These are phyloP conservation scores for Cucurbita moschata DNA, from an alignment of 306 rosid genomes.

Conservation along the genomic window DNA sequence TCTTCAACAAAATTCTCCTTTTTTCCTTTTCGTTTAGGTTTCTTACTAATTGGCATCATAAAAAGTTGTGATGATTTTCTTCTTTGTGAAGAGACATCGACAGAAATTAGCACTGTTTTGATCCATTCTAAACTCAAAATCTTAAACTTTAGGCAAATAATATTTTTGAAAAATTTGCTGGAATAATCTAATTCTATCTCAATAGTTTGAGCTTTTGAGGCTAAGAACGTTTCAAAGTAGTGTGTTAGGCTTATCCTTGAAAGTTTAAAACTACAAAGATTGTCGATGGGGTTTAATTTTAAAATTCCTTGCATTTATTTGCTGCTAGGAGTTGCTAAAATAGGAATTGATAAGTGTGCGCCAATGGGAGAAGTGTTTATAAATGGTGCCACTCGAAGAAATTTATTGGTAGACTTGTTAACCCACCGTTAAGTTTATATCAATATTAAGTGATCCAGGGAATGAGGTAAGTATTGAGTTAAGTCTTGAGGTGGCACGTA, in stretches of 20 bases:
- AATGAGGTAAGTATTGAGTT: not conserved
- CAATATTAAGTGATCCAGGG: not conserved
- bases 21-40: not conserved
- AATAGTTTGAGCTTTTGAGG: not conserved
- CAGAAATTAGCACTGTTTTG: not conserved
- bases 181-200: not conserved
- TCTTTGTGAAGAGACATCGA: not conserved
- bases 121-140: not conserved
- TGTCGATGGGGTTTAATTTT: not conserved
- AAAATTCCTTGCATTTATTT: not conserved
- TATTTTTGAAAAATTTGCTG: not conserved
- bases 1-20: not conserved
- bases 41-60: not conserved
- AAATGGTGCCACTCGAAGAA: not conserved
- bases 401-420: not conserved
- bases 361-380: not conserved
- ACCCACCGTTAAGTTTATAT: not conserved
- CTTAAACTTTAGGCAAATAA: not conserved
- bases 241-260: not conserved
- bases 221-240: not conserved
- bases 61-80: not conserved
- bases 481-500: not conserved
- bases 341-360: not conserved
- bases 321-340: not conserved
- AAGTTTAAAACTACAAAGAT: not conserved